A percentile compares a stretch with the other conserved stretches of the same genome.
phyloP scores from a whole-genome alignment of 805 yeast genomes.

The Candida hungchunana region DNA sequence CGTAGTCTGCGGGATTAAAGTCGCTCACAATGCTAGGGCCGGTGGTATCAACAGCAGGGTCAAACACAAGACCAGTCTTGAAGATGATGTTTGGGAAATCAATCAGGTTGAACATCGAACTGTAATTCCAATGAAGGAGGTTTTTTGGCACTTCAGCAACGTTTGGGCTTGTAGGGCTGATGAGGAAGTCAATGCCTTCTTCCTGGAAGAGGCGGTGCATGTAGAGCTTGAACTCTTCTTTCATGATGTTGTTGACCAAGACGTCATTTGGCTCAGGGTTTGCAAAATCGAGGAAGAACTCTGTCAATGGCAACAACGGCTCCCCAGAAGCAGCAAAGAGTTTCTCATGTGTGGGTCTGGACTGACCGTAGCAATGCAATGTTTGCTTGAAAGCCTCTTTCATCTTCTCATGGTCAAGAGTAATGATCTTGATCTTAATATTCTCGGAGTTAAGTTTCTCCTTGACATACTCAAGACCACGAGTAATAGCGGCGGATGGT shows the following conservation, averaged over 20 bases:
- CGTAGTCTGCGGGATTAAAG: slow-evolving; percentile 26
- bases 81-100: slow-evolving; percentile 67
- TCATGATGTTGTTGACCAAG: slow-evolving; percentile 49
- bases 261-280: slow-evolving; percentile 53
- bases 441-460: slow-evolving; percentile 44
- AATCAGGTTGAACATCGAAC: slow-evolving; percentile 65
- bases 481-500: slow-evolving; percentile 58
- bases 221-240: slow-evolving; percentile 56
- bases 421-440: slow-evolving; percentile 41
- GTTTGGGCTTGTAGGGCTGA: slow-evolving; percentile 63
- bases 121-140: slow-evolving; percentile 75
- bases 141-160: slow-evolving; percentile 66
- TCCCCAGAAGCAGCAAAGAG: slow-evolving; percentile 62
- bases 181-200: slow-evolving; percentile 57
- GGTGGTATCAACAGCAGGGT: slow-evolving; percentile 48
- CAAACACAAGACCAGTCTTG: slow-evolving; percentile 61
- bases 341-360: slow-evolving; percentile 49
- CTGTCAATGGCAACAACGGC: slow-evolving; percentile 61
- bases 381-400: slow-evolving; percentile 52
- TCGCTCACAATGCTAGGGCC: slow-evolving; percentile 27
- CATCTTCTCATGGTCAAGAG: slow-evolving; percentile 49
- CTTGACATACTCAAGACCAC: slow-evolving; percentile 50
- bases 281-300: slow-evolving; percentile 57
- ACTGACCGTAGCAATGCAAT: slow-evolving; percentile 53
- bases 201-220: slow-evolving; percentile 51